A percentile compares a stretch with the other conserved stretches of the same genome.
These are phyloP conservation scores for Fusarium ramigenum DNA, from an alignment of 2,329 filamentous ascomycete genomes.

Conservation along the genomic window DNA sequence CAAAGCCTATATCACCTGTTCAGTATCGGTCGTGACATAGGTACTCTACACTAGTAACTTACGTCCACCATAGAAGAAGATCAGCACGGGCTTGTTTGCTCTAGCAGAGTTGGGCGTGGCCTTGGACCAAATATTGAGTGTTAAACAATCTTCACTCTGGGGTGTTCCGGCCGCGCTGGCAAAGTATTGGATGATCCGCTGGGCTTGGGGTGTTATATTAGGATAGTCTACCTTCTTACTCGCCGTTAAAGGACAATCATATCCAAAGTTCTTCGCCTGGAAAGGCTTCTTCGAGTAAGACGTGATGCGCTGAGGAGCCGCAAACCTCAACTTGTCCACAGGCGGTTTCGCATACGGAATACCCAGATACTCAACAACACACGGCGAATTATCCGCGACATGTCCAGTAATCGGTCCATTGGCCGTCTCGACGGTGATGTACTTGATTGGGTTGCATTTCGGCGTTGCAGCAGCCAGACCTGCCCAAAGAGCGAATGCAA, in stretches of 20 bases:
- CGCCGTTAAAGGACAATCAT: slow-evolving; percentile 30
- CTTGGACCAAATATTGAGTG: slow-evolving; percentile 37
- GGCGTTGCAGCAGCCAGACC: slow-evolving; percentile 10
- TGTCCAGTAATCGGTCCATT: slow-evolving; percentile 50
- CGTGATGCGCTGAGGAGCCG: slow-evolving; percentile 44
- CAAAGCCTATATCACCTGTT: too few relatives aligned
- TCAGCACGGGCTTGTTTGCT: slow-evolving; percentile 32
- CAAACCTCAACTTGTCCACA: slow-evolving; percentile 49
- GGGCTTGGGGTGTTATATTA: slow-evolving; percentile 30
- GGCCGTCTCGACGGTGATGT: slow-evolving; percentile 44
- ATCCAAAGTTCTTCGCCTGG: slow-evolving; percentile 22
- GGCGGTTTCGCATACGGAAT: slow-evolving; percentile 54
- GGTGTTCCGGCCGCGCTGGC: slow-evolving; percentile 25
- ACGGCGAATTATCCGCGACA: slow-evolving; percentile 38
- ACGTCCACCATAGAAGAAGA: slow-evolving; percentile 39
- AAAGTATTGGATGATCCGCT: slow-evolving; percentile 34
- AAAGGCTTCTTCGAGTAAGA: slow-evolving; percentile 5
- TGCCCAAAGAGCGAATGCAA: slow-evolving; percentile 7
- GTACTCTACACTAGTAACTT: too few relatives aligned
- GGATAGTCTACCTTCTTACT: slow-evolving; percentile 34
- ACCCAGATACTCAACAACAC: slow-evolving; percentile 51
- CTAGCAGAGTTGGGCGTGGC: slow-evolving; percentile 18
- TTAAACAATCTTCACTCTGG: slow-evolving; percentile 39
- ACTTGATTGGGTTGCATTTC: slow-evolving; percentile 22
- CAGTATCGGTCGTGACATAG: too few relatives aligned